Evolutionary conservation across 2,329 filamentous ascomycete genomes (phyloP), one percentile per base, ranked within the genome.

Genomic region (Colletotrichum australisinense): DNA sequence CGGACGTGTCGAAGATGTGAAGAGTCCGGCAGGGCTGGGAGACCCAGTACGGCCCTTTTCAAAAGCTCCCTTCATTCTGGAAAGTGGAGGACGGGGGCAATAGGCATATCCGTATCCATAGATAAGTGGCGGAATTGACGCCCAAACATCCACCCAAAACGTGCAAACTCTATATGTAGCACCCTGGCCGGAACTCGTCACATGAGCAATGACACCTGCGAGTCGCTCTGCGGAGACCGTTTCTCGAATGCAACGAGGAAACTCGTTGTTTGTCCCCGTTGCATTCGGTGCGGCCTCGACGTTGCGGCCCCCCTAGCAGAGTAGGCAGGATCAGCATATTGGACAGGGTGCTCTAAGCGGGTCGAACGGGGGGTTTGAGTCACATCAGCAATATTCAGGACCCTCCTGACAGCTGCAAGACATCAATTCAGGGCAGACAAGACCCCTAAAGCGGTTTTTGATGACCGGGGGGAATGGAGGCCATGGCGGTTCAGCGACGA

Each of bases 401-500:
- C 60, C 67, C 60, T 73, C 67, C 71, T 73, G 67, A 62, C 56
- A 66, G 71, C 56, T 70, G 71, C 71, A 66, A 73, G 71, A 70
- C 71, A 73, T 70, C 56, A n/a, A 35, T 64, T 65, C 12, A 59
- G 62, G 60, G 53, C 35, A 49, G 49, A n/a, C 55, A 49, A 62
- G 28, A 49, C 30, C 38, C 55, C 52, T 16, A 35, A 55, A 26
- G 32, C 52, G 19, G 49, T 52, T 14, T 2, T 30, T 22, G 14
- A 6, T n/a, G 65, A 24, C 59, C 11, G 26, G 60, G 12, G 55
- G 22, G 11, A 28, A 11, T 32, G 49, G 49, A 62, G 71, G 71
- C 38, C 71, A 66, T 70, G 56, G 60, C 60, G 67, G 49, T 38
- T 42, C n/a, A 38, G 22, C 22, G 30, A 62, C 26, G 55, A 35